Conservation (phyloP, 768 basidiomycete genomes). For the Amanita jacksonii region DNA sequence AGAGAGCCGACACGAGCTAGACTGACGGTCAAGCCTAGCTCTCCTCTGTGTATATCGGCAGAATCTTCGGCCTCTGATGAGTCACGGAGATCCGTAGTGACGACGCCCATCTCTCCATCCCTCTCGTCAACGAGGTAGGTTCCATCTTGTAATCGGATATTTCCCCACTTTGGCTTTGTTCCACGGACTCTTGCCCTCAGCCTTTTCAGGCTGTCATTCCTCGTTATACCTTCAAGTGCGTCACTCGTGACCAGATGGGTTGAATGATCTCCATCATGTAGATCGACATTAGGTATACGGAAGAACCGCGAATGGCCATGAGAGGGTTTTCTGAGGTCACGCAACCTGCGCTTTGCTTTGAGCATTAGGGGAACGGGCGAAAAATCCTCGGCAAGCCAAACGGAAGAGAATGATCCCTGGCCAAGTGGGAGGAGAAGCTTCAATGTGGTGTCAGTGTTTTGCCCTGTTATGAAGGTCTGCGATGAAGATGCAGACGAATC, state of each 20-base stretch:
- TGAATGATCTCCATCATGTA: neutral
- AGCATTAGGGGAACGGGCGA: constrained; percentile 35
- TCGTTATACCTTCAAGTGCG: neutral
- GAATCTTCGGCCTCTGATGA: constrained; percentile 1
- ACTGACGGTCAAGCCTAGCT: constrained; percentile 8
- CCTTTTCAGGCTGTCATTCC: constrained; percentile 14
- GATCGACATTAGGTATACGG: neutral
- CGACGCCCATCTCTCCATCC: constrained; percentile 21
- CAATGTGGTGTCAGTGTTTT: constrained; percentile 24
- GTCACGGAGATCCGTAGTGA: constrained; percentile 5
- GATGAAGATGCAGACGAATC: constrained; percentile 4
- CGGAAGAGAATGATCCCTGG: constrained; percentile 64
- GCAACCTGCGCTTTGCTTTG: constrained; percentile 30
- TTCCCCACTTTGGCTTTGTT: constrained; percentile 12
- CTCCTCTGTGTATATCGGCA: neutral
- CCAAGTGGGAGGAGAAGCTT: constrained; percentile 49
- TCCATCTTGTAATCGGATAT: constrained; percentile 12
- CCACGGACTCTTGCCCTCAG: constrained; percentile 22
- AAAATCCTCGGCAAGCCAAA: constrained; percentile 61
- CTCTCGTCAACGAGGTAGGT: constrained; percentile 19
- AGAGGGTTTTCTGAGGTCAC: constrained; percentile 24
- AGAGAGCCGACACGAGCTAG: constrained; percentile 9
- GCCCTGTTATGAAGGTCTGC: constrained; percentile 11
- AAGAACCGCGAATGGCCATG: too few relatives aligned
- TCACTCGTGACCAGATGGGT: too few relatives aligned